phyloP scores from a whole-genome alignment of 192 early-diverging fungal species.

The Chytriomyces hyalinus region DNA sequence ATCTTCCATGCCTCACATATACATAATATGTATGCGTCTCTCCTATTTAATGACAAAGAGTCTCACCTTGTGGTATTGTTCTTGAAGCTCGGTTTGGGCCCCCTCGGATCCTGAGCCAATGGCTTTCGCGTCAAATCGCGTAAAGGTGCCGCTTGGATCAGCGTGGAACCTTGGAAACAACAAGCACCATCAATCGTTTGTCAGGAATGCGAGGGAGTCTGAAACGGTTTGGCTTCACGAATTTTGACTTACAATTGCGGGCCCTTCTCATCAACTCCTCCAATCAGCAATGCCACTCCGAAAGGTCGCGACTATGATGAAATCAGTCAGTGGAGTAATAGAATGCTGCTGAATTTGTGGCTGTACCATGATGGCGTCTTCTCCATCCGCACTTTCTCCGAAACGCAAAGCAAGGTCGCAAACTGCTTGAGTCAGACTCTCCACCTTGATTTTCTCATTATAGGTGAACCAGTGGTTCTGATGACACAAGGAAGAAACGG shows the following conservation, averaged over 20 bases:
- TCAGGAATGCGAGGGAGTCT: not conserved
- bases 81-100: slow-evolving; percentile 96
- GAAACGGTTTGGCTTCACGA: not conserved
- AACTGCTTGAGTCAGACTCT: slow-evolving; percentile 95
- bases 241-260: slow-evolving; percentile 86
- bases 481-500: slow-evolving; percentile 16
- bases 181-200: too few relatives aligned
- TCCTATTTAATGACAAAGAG: not conserved
- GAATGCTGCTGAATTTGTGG: not conserved
- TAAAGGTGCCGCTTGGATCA: slow-evolving; percentile 98
- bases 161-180: slow-evolving; percentile 75
- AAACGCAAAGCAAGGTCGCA: slow-evolving; percentile 98
- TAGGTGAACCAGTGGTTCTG: slow-evolving; percentile 96
- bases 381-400: slow-evolving; percentile 94
- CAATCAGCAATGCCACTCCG: slow-evolving; percentile 98
- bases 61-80: slow-evolving; percentile 87
- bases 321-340: slow-evolving; percentile 4
- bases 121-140: slow-evolving; percentile 94
- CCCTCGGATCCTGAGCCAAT: slow-evolving; percentile 99
- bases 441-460: slow-evolving; percentile 93
- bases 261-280: slow-evolving; percentile 94
- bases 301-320: slow-evolving; percentile 87
- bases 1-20: not conserved
- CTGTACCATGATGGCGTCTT: slow-evolving; percentile 94
- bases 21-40: not conserved